Conservation (phyloP, 129 eudicot species). For the Helichrysum umbraculigerum region DNA sequence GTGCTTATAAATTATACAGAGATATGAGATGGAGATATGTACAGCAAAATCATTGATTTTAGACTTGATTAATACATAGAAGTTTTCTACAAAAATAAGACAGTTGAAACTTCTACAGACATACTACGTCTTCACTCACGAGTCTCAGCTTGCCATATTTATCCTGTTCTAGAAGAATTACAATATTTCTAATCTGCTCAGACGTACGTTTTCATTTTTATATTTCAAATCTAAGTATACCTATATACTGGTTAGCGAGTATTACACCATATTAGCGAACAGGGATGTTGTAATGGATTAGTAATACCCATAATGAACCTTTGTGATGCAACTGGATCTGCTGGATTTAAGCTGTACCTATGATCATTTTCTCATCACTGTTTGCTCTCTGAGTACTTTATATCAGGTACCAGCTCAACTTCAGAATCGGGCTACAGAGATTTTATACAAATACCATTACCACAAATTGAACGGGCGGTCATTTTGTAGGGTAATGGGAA, state of each 20-base stretch:
- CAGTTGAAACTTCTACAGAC: constrained; percentile 11
- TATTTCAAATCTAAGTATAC: background rate
- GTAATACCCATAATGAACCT: background rate
- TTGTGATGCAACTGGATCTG: background rate
- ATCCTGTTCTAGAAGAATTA: background rate
- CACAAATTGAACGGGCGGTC: background rate
- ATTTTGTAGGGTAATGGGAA: background rate
- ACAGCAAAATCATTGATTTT: background rate
- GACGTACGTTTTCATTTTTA: background rate
- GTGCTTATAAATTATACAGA: background rate
- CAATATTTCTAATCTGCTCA: background rate
- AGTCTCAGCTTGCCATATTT: background rate
- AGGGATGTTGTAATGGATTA: background rate
- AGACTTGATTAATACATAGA: background rate
- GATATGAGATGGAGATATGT: background rate
- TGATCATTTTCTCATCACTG: constrained; percentile 13
- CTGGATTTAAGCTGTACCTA: background rate
- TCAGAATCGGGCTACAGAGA: constrained; percentile 43
- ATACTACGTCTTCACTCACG: background rate
- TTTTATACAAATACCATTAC: background rate
- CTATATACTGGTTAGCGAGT: background rate
- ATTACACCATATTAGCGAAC: background rate
- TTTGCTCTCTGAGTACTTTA: constrained; percentile 10
- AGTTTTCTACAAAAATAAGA: background rate
- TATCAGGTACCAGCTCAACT: constrained; percentile 41